Conservation (phyloP, 2,329 filamentous ascomycete species). For the Colletotrichum sublineola region DNA sequence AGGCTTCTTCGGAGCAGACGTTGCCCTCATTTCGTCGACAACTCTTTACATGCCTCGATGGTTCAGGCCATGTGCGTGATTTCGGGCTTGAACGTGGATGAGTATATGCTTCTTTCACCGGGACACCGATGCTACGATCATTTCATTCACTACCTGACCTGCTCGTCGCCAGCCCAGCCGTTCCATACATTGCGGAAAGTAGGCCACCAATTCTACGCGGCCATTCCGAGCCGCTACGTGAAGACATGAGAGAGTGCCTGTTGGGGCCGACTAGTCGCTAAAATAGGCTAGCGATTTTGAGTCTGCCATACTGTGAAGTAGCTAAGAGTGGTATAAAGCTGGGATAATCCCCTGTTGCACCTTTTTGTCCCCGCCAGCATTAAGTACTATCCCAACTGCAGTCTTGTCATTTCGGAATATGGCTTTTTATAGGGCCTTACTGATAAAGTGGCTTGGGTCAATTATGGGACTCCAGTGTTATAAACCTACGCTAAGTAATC, state of each 20-base stretch:
- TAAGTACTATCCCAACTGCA: conserved; percentile 24
- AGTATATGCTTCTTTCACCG: not conserved
- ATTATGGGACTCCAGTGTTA: conserved; percentile 30
- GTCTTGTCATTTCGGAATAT: conserved; percentile 24
- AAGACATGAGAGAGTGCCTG: conserved; percentile 25
- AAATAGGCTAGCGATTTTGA: conserved; percentile 23
- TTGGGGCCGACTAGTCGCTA: conserved; percentile 24
- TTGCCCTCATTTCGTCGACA: too few relatives aligned
- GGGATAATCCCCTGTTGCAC: conserved; percentile 5
- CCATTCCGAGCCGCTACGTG: conserved; percentile 26
- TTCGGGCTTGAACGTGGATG: not conserved
- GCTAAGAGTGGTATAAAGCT: conserved; percentile 21
- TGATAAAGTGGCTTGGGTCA: conserved; percentile 18
- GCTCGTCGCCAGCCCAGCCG: conserved; percentile 18
- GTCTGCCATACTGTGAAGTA: conserved; percentile 25
- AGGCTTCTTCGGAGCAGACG: too few relatives aligned
- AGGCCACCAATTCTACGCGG: conserved; percentile 11
- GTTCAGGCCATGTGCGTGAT: not conserved
- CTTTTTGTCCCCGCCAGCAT: conserved; percentile 10
- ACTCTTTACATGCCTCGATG: too few relatives aligned
- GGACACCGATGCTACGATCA: not conserved
- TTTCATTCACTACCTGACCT: not conserved
- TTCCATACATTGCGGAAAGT: conserved; percentile 17
- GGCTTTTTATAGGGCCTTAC: conserved; percentile 21
- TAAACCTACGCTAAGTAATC: conserved; percentile 28